Evolutionary conservation across 129 eudicot species (phyloP), one percentile per base, ranked within the genome.

Genomic region (Kitagawia praeruptora): DNA sequence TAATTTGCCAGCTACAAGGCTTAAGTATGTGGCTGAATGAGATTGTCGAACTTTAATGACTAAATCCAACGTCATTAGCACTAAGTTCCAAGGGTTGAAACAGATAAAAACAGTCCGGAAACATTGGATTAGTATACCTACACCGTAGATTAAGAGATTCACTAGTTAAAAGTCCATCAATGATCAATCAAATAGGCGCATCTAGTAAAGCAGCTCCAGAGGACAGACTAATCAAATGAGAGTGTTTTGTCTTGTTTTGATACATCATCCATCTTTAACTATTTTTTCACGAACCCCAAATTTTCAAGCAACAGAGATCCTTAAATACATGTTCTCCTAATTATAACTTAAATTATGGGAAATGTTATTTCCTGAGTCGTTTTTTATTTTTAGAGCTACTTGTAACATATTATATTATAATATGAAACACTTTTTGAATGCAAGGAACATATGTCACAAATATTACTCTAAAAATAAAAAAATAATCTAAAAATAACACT

Each of bases 21-120:
- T 4, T 14, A 67, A 67, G 21, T 67, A 1, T 4, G 42, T 16
- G 42, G 39, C 9, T 67, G 73, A 67, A 37, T 15, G 14, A 67
- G 73, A 27, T 67, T 67, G 73, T 28, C 8, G 8, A 37, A 16
- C 41, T 67, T 13, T 12, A 67, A 31, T 67, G 42, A 67, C 73
- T 9, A 27, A 67, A 67, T 67, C 73, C 73, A 67, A 12, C 73
- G 73, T 67, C 73, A 67, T 37, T 67, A 31, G 41, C 39, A 67
- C 41, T 67, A 67, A 67, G 73, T 42, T 67, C 73, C 41, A 67
- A 15, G 13, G 3, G 9, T 4, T 67, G 42, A 67, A 37, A 67
- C 41, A 37, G 73, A 67, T 31, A 31, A 67, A 31, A 37, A 0
- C 8, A 67, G 4, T 31, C 42, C 18, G 23, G 14, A 5, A 31